phyloP scores from a whole-genome alignment of 2,329 filamentous ascomycete species.

The Cladosporium sp. region DNA sequence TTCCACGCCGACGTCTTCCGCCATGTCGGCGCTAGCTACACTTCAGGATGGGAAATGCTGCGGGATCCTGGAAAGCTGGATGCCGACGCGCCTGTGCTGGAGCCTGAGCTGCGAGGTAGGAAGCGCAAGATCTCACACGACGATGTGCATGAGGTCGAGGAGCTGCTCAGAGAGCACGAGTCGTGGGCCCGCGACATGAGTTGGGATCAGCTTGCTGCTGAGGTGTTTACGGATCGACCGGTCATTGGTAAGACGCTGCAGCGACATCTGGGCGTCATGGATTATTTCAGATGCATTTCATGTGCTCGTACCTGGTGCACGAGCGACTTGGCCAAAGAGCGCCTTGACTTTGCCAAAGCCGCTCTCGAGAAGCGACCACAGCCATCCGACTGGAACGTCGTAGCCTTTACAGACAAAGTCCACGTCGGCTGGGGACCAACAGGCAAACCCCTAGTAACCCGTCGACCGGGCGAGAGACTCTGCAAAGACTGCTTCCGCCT shows the following conservation, averaged over 20 bases:
- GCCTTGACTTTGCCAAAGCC: neutral
- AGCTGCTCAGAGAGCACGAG: neutral
- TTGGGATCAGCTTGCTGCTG: neutral
- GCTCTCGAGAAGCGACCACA: neutral
- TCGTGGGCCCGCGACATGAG: neutral
- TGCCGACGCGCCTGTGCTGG: neutral
- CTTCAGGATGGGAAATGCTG: neutral
- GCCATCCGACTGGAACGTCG: neutral
- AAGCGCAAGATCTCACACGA: neutral
- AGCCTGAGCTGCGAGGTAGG: neutral
- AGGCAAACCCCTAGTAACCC: neutral
- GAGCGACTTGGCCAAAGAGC: neutral
- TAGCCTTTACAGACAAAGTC: neutral
- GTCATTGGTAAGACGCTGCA: neutral
- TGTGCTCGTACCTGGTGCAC: conserved; percentile 2
- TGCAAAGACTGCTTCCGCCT: neutral
- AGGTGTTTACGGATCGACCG: neutral
- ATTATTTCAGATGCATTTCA: neutral
- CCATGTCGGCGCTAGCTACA: conserved; percentile 1
- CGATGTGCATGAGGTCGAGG: neutral
- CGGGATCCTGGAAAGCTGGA: neutral
- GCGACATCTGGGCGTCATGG: neutral
- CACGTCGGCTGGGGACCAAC: neutral
- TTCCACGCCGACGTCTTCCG: conserved; percentile 4
- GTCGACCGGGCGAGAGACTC: neutral